Conservation (phyloP, 306 rosid species). For the Ormosia emarginata region DNA sequence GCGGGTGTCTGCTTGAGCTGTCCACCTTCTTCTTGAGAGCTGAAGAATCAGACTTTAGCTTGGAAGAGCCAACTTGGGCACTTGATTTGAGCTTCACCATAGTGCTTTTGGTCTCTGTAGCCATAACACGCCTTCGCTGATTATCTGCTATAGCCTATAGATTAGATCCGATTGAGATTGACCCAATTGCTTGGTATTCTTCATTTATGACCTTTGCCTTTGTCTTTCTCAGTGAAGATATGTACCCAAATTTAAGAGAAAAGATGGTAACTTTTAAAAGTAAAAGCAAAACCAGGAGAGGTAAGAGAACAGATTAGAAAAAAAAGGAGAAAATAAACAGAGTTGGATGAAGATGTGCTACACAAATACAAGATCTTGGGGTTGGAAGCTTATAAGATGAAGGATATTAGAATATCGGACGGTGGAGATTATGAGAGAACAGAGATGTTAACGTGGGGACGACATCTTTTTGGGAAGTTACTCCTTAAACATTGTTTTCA, state of each 20-base stretch:
- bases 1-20: slow-evolving; percentile 46
- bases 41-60: slow-evolving; percentile 43
- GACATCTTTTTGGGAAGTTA: neutral
- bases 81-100: slow-evolving; percentile 44
- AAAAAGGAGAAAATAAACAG: too few relatives aligned
- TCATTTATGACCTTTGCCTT: neutral
- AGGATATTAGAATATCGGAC: neutral
- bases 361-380: neutral
- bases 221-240: neutral
- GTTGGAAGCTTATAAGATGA: neutral
- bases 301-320: neutral
- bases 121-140: slow-evolving; percentile 32
- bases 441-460: slow-evolving; percentile 9
- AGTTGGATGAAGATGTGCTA: neutral
- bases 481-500: neutral
- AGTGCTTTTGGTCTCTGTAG: slow-evolving; percentile 39
- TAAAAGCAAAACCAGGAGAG: neutral
- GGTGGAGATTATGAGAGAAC: neutral
- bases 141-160: neutral
- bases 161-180: slow-evolving; percentile 41
- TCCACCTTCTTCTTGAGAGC: slow-evolving; percentile 48
- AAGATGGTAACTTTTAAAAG: neutral
- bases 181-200: neutral
- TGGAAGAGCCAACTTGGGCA: slow-evolving; percentile 51
- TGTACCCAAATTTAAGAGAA: neutral